Conservation (phyloP, 1,139 yeast genomes). For the Suhomyces maxii region DNA sequence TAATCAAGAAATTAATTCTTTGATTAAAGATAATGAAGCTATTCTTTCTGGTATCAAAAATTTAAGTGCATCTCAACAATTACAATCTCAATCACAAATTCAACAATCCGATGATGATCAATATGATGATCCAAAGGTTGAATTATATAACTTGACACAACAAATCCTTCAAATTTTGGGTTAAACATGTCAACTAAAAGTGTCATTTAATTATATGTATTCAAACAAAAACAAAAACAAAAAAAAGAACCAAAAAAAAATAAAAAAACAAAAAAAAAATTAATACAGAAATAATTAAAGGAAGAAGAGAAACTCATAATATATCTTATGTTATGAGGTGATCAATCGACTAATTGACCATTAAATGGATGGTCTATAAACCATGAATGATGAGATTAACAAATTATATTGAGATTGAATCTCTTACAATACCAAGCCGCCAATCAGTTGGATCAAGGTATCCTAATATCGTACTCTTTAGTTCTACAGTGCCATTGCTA, state of each 20-base stretch:
- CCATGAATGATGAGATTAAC: background rate
- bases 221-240: too few relatives aligned
- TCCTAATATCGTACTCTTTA: slow-evolving; percentile 8
- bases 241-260: too few relatives aligned
- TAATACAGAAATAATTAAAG: too few relatives aligned
- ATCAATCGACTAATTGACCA: too few relatives aligned
- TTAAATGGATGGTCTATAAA: background rate
- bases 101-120: slow-evolving; percentile 30
- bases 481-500: slow-evolving; percentile 9
- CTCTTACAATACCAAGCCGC: too few relatives aligned
- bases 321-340: too few relatives aligned
- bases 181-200: slow-evolving; percentile 10
- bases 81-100: slow-evolving; percentile 29
- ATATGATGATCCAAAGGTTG: slow-evolving; percentile 65
- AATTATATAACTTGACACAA: slow-evolving; percentile 74
- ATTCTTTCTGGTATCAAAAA: slow-evolving; percentile 57
- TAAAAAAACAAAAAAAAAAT: too few relatives aligned
- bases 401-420: too few relatives aligned
- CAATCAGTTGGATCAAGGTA: background rate
- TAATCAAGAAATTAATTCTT: slow-evolving; percentile 63
- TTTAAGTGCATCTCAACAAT: slow-evolving; percentile 45
- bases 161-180: slow-evolving; percentile 65
- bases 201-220: too few relatives aligned
- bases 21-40: slow-evolving; percentile 62
- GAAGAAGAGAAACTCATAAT: too few relatives aligned